Evolutionary conservation across 2,329 filamentous ascomycete species (phyloP).

Genomic region (Beauveria brongniartii): DNA sequence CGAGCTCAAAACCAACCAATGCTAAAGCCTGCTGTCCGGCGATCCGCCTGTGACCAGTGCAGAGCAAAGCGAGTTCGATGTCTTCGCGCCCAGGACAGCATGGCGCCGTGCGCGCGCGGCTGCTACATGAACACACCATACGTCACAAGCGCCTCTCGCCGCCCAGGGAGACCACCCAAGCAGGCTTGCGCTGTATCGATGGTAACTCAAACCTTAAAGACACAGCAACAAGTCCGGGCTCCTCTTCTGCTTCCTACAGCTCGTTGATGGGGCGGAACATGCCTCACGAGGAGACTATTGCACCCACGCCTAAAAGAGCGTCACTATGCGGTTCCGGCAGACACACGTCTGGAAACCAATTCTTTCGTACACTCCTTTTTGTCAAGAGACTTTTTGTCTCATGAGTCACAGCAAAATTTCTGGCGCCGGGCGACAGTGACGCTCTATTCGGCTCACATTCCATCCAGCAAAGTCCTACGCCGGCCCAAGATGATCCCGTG

Average conservation of each 20-base stretch:
- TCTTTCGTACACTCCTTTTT: background rate
- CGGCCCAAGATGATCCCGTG: slow-evolving; percentile 14
- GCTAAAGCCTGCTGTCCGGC: slow-evolving; percentile 13
- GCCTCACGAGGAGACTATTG: background rate
- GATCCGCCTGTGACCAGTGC: slow-evolving; percentile 18
- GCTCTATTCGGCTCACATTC: background rate
- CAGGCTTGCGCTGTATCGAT: background rate
- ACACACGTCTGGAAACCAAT: background rate
- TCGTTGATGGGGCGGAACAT: background rate
- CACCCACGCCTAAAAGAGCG: background rate
- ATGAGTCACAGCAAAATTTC: background rate
- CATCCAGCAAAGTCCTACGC: slow-evolving; percentile 14
- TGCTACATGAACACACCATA: slow-evolving; percentile 13
- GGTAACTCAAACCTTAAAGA: background rate
- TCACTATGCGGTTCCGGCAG: background rate
- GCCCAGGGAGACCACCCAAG: slow-evolving; percentile 16
- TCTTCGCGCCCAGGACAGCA: slow-evolving; percentile 15
- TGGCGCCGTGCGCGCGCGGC: slow-evolving; percentile 16
- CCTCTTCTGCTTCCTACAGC: background rate
- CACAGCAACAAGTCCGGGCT: background rate
- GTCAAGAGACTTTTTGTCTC: background rate
- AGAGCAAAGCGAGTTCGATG: slow-evolving; percentile 18
- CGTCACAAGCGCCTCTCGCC: slow-evolving; percentile 15
- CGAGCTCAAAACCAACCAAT: background rate
- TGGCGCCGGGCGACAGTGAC: slow-evolving; percentile 2